Percentiles rank a stretch among this genome's conserved stretches.
These are phyloP conservation scores for Corchorus capsularis DNA, from an alignment of 345 rosid genomes.

Conservation along the genomic window DNA sequence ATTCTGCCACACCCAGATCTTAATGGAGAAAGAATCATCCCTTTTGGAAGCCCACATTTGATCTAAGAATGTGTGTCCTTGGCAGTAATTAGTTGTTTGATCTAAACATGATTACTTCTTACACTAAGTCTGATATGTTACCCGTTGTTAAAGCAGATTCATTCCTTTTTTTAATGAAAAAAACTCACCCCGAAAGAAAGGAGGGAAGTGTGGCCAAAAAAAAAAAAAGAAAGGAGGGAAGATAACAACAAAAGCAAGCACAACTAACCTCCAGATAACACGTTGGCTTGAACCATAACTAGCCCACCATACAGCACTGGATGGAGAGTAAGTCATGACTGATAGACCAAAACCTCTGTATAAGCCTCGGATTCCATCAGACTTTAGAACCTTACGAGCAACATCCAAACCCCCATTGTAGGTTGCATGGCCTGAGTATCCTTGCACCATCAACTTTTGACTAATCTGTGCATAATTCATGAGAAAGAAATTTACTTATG, in stretches of 20 bases:
- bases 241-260: constrained; percentile 10
- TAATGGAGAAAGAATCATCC: not conserved
- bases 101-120: not conserved
- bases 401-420: constrained; percentile 95
- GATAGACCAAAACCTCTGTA: constrained; percentile 97
- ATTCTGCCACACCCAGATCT: not conserved
- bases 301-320: constrained; percentile 99
- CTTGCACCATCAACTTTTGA: constrained; percentile 98
- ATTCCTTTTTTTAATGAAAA: not conserved
- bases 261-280: constrained; percentile 79
- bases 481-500: not conserved
- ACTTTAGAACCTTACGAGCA: constrained; percentile 70
- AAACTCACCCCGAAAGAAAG: not conserved
- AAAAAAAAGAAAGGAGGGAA: not conserved
- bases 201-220: too few species aligned
- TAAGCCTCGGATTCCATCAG: constrained; percentile 84
- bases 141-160: not conserved
- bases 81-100: not conserved
- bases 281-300: constrained; percentile 98
- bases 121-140: not conserved
- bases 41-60: constrained; percentile 10
- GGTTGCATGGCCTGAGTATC: constrained; percentile 85
- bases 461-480: constrained; percentile 61
- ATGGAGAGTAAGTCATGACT: constrained; percentile 91
- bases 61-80: not conserved